Evolutionary conservation across 1,139 yeast genomes (phyloP).

Genomic region (Debaryomyces singareniensis): DNA sequence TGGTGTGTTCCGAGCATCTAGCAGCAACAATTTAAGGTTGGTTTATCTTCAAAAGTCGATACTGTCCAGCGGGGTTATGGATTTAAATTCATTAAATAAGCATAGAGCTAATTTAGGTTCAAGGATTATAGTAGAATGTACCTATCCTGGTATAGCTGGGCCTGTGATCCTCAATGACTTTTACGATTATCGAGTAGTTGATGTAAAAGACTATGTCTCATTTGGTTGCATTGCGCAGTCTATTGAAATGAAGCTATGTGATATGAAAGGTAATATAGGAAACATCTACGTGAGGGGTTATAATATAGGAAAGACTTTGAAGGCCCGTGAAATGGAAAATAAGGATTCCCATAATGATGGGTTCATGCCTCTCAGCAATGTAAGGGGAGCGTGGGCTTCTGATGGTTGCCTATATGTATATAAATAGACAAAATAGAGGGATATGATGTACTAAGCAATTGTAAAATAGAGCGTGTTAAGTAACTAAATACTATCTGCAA

Average conservation of each 20-base stretch:
- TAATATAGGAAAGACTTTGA: constrained; percentile 45
- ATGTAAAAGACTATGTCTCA: constrained; percentile 12
- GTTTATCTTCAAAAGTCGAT: constrained; percentile 30
- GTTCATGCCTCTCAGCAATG: constrained; percentile 48
- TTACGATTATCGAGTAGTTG: constrained; percentile 53
- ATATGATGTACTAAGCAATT: neutral
- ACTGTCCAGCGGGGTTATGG: constrained; percentile 8
- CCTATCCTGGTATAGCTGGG: constrained; percentile 44
- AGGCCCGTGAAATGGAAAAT: constrained; percentile 11
- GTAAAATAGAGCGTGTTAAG: too few relatives aligned
- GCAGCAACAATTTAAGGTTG: constrained; percentile 24
- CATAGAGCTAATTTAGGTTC: constrained; percentile 43
- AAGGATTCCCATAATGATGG: constrained; percentile 44
- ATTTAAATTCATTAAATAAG: constrained; percentile 28
- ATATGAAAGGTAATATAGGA: constrained; percentile 36
- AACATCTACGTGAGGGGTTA: constrained; percentile 58
- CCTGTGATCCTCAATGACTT: constrained; percentile 54
- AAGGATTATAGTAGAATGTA: constrained; percentile 49
- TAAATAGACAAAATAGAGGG: constrained; percentile 2
- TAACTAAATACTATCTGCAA: neutral
- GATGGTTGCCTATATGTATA: constrained; percentile 66
- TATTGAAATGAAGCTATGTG: constrained; percentile 41
- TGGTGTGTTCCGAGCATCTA: constrained; percentile 16
- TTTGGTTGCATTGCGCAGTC: constrained; percentile 48
- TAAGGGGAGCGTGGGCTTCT: constrained; percentile 56